These are phyloP conservation scores for Achaetomium macrosporum DNA, from an alignment of 2,329 filamentous ascomycete species.

Conservation along the genomic window DNA sequence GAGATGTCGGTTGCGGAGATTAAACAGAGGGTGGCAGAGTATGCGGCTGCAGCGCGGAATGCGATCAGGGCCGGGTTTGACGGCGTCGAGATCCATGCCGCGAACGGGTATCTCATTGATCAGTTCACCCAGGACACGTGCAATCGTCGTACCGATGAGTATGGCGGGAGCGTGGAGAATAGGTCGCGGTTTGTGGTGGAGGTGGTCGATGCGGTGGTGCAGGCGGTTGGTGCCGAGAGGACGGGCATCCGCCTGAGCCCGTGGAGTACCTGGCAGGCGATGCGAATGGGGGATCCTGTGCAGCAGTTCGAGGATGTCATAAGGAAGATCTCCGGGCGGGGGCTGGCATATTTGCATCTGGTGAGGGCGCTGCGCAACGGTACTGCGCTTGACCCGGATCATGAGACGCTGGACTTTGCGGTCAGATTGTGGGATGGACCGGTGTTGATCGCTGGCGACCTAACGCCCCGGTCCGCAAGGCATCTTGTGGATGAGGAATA, in stretches of 20 bases:
- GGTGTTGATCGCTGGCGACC: no score
- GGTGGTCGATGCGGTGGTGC: conserved; percentile 44
- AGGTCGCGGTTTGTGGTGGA: conserved; percentile 47
- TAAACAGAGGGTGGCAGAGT: conserved; percentile 41
- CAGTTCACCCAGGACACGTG: conserved; percentile 49
- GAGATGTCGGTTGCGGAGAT: no score
- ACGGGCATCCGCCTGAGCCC: conserved; percentile 49
- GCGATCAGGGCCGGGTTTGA: conserved; percentile 41
- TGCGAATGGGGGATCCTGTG: conserved; percentile 16
- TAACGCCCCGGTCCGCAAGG: no score
- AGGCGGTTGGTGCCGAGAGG: conserved; percentile 32
- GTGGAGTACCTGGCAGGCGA: conserved; percentile 41
- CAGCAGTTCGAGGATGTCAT: conserved; percentile 9
- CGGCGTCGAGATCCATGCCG: conserved; percentile 41
- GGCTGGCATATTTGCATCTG: no score
- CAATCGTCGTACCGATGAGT: conserved; percentile 49
- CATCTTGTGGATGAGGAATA: no score
- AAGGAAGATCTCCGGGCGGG: no score
- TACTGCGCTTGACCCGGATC: no score
- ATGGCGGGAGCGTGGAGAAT: conserved; percentile 47
- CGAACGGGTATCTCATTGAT: conserved; percentile 53
- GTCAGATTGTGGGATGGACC: no score
- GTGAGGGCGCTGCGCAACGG: no score
- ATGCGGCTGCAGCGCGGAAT: conserved; percentile 47
- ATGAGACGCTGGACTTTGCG: no score